Conservation (phyloP, 2,329 filamentous ascomycete species). For the Paramyrothecium roridum region DNA sequence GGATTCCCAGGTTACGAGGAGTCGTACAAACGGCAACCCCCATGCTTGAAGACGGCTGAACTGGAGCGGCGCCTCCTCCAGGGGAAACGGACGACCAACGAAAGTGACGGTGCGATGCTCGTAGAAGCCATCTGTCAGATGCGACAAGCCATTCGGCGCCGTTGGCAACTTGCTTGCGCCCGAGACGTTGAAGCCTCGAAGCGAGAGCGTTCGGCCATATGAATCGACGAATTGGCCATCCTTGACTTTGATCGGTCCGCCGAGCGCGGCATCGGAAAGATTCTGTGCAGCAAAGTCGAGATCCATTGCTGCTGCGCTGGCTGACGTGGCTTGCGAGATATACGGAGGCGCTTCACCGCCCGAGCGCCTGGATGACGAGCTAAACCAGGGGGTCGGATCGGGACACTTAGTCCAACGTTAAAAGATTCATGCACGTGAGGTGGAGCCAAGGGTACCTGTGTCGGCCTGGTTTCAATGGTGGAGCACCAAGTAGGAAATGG, state of each 20-base stretch:
- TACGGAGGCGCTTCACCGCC: background rate
- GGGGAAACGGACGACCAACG: conserved; percentile 32
- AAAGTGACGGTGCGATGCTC: conserved; percentile 35
- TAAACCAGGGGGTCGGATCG: background rate
- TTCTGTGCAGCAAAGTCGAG: conserved; percentile 21
- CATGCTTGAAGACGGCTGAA: conserved; percentile 33
- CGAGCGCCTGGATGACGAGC: no score
- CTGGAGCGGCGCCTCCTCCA: conserved; percentile 34
- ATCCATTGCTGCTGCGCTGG: background rate
- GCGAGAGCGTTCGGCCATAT: conserved; percentile 31
- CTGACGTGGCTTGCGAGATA: background rate
- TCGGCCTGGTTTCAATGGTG: background rate
- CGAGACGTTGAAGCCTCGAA: conserved; percentile 39
- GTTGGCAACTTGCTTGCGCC: conserved; percentile 37
- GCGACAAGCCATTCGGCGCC: conserved; percentile 30
- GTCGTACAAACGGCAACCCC: conserved; percentile 34
- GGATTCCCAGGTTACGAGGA: conserved; percentile 41
- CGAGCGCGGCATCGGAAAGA: conserved; percentile 29
- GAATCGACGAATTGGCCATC: conserved; percentile 28
- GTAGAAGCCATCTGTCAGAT: conserved; percentile 37
- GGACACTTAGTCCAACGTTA: background rate
- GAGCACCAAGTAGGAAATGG: no score
- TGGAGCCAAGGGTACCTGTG: background rate
- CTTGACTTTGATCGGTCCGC: conserved; percentile 23
- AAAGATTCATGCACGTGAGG: background rate